Evolutionary conservation across 2,329 filamentous ascomycete species (phyloP), one percentile per base, ranked within the genome.

Genomic region (Xylariaceae sp.): DNA sequence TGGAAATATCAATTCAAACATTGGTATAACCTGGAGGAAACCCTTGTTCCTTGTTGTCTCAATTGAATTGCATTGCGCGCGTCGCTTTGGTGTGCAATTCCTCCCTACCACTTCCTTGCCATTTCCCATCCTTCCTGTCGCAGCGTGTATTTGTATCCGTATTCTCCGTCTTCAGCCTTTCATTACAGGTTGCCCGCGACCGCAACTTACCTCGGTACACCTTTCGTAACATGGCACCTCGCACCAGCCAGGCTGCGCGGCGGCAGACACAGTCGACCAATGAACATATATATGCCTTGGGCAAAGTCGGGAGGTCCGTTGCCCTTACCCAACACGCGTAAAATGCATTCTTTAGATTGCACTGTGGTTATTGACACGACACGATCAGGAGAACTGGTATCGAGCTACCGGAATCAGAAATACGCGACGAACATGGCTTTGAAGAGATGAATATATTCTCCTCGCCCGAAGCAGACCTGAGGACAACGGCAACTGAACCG

Each of bases 381-480:
- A n/a, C n/a, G n/a, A 24, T 24, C 21, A 24, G 21, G 11, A 6
- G 21, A 24, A 45, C 26, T 9, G 6, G 13, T 9, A 24, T 15
- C 4, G 14, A 21, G 1, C 65, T 97, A 21, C 78, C 80, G 54
- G 87, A 95, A 79, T 71, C 39, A 87, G 87, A 36, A 70, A 81
- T 24, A 44, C 84, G 88, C 65, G 90, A 97, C 65, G 88, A 94
- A 60, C 73, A 95, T 71, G 92, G 90, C 62, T 81, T 98, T 69
- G 88, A 96, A 60, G 83, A 86, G 24, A 75, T 95, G 42, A 85
- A 90, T 24, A 78, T 97, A 50, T 95, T 95, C 63, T 96, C 89
- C 7, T 95, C 89, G 14, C 88, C 89, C 11, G 76, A 78, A 50
- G 85, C 81, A 54, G 65, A 52, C 9, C 41, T 47, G 28, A 30